Evolutionary conservation across 129 eudicot genomes (phyloP), one percentile per base, ranked within the genome.

Genomic region (Artemisia tridentata): DNA sequence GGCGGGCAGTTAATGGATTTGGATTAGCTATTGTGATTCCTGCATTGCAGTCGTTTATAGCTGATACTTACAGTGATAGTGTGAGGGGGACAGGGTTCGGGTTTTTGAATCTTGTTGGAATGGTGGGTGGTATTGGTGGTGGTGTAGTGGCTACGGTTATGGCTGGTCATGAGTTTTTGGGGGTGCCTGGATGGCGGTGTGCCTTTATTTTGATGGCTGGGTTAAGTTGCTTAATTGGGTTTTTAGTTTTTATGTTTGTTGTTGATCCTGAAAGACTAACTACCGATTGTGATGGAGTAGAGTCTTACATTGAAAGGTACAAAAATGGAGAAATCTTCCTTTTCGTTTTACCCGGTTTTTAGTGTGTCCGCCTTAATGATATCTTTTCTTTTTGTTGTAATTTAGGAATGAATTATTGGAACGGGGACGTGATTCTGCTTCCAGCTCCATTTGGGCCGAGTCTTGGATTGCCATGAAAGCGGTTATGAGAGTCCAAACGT

Each of bases 1-100:
- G 98, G 98, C 86, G 95, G 73, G 95, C 90, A 0, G 59, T 92
- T 53, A 92, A 92, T 72, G 98, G 98, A 11, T 78, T 92, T 41
- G 98, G 98, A 41, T 79, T 92, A 45, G 96, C 98, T 12, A 92
- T 92, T 21, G 98, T 92, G 77, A 92, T 92, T 57, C 98, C 96
- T 15, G 88, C 96, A 11, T 83, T 92, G 11, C 98, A 92, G 82
- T 92, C 98, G 48, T 89, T 92, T 71, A 89, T 92, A 69, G 98
- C 98, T 23, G 98, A 92, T 72, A 92, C 95, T 69, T 92, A 89
- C 60, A 56, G 57, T 69, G 98, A 92, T 73, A 79, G 81, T 2
- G 90, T 84, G 54, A 86, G 98, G 55, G 98, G 98, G 48, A 79
- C 84, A 0, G 95, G 96, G 47, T 89, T 92, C 65, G 98, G 98